A percentile compares a stretch with the other conserved stretches of the same genome.
Evolutionary conservation across 257 asterid species (phyloP).

Genomic region (Pogostemon cablin): DNA sequence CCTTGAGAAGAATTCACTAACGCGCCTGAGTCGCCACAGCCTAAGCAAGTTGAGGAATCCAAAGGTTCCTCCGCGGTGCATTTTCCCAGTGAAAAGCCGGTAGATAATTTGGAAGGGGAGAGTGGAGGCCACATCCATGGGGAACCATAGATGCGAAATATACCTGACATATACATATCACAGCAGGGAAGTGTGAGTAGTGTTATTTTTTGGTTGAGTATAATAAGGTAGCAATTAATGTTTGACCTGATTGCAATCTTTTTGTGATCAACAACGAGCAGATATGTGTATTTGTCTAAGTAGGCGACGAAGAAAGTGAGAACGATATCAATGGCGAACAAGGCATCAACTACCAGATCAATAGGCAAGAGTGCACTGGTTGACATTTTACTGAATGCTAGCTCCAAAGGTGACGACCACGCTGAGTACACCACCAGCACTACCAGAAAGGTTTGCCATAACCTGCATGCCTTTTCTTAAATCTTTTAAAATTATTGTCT

Average conservation of each 20-base stretch:
- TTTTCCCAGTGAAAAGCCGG: constrained; percentile 52
- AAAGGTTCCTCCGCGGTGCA: constrained; percentile 47
- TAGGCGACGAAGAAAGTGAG: constrained; percentile 88
- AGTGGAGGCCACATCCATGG: constrained; percentile 92
- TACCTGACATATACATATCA: constrained; percentile 46
- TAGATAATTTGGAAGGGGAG: constrained; percentile 72
- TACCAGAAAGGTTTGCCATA: constrained; percentile 86
- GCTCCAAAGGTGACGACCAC: constrained; percentile 92
- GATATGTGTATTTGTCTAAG: constrained; percentile 77
- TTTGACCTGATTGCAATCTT: constrained; percentile 64
- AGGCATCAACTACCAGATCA: constrained; percentile 76
- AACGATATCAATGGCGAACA: constrained; percentile 69
- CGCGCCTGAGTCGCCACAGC: constrained; percentile 93
- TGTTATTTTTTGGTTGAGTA: no score
- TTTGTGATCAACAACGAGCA: constrained; percentile 72
- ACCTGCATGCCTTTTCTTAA: constrained; percentile 43
- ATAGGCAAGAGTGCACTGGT: constrained; percentile 68
- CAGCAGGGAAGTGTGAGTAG: no score
- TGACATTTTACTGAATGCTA: constrained; percentile 69
- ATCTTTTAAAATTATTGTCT: neutral
- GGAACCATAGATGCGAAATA: constrained; percentile 61
- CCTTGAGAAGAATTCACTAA: constrained; percentile 85
- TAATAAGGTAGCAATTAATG: no score
- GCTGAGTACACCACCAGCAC: constrained; percentile 89
- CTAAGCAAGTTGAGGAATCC: constrained; percentile 94